These are phyloP conservation scores for Adansonia rubrostipa DNA, from an alignment of 441 rosid species.

Conservation along the genomic window DNA sequence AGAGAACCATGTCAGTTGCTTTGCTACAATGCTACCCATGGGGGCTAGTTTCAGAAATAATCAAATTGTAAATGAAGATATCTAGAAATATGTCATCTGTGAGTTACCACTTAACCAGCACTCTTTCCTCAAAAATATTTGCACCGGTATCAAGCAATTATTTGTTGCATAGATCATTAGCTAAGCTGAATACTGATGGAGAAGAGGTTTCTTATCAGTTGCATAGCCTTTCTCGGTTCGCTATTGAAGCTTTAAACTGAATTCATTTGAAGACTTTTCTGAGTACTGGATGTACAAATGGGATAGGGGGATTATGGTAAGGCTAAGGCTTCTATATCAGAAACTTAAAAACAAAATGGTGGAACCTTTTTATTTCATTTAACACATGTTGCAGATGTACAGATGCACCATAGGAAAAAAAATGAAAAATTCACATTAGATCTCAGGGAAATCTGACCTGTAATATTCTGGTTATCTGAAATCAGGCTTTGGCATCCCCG, in stretches of 20 bases:
- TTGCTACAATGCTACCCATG: too few species aligned
- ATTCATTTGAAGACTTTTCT: not conserved
- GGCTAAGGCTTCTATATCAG: not conserved
- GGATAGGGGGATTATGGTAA: not conserved
- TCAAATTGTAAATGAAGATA: too few species aligned
- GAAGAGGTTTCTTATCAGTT: not conserved
- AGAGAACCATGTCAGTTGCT: too few species aligned
- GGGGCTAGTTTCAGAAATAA: too few species aligned
- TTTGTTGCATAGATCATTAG: not conserved
- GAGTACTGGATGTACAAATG: not conserved
- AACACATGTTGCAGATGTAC: not conserved
- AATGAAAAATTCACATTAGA: not conserved
- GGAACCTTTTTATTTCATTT: not conserved
- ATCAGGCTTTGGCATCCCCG: conserved; percentile 54
- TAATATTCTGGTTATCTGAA: conserved; percentile 35
- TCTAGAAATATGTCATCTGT: too few species aligned
- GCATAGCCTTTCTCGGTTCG: not conserved
- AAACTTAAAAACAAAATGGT: not conserved
- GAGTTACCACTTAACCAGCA: too few species aligned
- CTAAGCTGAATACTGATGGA: not conserved
- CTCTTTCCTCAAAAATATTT: too few species aligned
- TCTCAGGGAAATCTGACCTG: conserved; percentile 6
- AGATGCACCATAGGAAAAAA: not conserved
- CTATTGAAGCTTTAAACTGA: not conserved
- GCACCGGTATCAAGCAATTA: not conserved